Conservation (phyloP, 2,329 filamentous ascomycete species). For the Atkinsonella texensis region DNA sequence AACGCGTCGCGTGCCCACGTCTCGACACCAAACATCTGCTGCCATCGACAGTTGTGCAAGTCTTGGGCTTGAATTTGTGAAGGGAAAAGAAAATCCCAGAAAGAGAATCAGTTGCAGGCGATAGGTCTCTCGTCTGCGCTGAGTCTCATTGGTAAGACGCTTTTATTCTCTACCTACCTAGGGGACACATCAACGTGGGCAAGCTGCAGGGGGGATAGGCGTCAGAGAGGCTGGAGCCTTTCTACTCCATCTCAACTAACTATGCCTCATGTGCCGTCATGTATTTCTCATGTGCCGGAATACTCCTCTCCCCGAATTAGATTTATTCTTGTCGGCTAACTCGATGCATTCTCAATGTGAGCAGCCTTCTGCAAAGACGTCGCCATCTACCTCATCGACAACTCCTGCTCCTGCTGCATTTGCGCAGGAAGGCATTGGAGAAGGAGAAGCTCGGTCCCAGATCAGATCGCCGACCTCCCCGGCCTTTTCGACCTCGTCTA, state of each 20-base stretch:
- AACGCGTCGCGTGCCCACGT: constrained; percentile 22
- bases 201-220: constrained; percentile 2
- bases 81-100: constrained; percentile 15
- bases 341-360: constrained; percentile 7
- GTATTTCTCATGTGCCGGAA: neutral
- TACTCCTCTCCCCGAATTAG: neutral
- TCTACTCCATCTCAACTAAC: neutral
- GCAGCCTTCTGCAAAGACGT: constrained; percentile 40
- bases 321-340: constrained; percentile 14
- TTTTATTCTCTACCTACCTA: neutral
- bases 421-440: constrained; percentile 44
- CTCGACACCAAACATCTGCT: constrained; percentile 8
- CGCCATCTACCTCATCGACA: constrained; percentile 36
- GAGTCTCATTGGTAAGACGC: constrained; percentile 42
- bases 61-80: constrained; percentile 12
- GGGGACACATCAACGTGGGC: no score
- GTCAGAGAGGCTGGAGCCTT: neutral
- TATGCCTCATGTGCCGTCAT: neutral
- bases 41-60: constrained; percentile 9
- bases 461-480: constrained; percentile 37
- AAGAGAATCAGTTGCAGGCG: constrained; percentile 49
- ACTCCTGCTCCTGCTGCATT: constrained; percentile 45
- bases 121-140: constrained; percentile 47
- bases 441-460: constrained; percentile 24
- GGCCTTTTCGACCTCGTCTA: constrained; percentile 49